Percentiles rank a stretch among this genome's conserved stretches.
Evolutionary conservation across 768 basidiomycete genomes (phyloP).

Genomic region (Lactarius sanguifluus): DNA sequence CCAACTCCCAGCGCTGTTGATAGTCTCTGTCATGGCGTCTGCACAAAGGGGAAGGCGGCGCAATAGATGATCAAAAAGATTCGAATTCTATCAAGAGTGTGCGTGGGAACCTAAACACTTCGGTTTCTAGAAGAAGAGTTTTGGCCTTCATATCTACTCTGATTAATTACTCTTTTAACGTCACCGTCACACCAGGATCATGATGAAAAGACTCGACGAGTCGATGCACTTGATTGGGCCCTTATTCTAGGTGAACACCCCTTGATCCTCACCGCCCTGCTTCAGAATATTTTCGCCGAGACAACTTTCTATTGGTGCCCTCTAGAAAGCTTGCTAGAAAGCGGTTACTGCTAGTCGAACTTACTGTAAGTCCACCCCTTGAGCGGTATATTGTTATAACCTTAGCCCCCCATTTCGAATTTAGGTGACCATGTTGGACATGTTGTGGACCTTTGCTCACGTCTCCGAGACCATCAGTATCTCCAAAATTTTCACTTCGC

Average conservation of each 20-base stretch:
- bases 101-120: no score
- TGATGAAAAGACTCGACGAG: conserved; percentile 47
- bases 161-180: no score
- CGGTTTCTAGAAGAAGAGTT: conserved; percentile 50
- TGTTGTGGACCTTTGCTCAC: conserved; percentile 61
- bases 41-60: no score
- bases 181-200: no score
- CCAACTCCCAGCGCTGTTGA: background rate
- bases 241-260: conserved; percentile 64
- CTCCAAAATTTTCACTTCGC: conserved; percentile 31
- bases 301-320: conserved; percentile 59
- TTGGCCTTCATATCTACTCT: no score
- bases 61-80: no score
- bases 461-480: conserved; percentile 51
- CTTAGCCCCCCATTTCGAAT: background rate
- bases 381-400: background rate
- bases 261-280: background rate
- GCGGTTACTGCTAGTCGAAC: conserved; percentile 54
- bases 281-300: conserved; percentile 67
- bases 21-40: no score
- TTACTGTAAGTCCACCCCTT: conserved; percentile 8
- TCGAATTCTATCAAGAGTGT: no score
- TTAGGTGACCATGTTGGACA: conserved; percentile 84
- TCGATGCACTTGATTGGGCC: conserved; percentile 65
- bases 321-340: conserved; percentile 84